phyloP scores from a whole-genome alignment of 139 green algal species.

The Pleodorina starrii region DNA sequence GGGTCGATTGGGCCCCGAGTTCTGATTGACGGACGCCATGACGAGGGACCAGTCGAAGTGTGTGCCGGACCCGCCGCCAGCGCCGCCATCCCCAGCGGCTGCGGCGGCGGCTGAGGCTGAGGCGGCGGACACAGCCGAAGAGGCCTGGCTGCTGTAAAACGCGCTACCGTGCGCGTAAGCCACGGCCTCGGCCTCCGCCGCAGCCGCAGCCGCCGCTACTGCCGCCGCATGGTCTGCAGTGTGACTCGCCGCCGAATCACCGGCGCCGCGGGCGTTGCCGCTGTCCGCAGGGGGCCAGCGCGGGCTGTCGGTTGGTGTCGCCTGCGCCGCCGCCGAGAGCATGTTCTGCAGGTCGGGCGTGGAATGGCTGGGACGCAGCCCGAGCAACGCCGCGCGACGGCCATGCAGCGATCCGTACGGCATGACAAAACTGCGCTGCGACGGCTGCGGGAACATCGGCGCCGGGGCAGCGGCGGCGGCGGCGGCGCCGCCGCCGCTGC shows the following conservation, averaged over 20 bases:
- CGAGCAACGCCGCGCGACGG: neutral
- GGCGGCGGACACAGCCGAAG: neutral
- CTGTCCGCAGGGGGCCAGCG: neutral
- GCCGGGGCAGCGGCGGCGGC: neutral
- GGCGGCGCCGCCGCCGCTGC: neutral
- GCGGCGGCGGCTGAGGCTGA: neutral
- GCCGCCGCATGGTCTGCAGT: neutral
- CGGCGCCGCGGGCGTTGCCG: neutral
- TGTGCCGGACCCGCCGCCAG: neutral
- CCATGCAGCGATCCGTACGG: neutral
- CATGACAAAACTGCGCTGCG: neutral
- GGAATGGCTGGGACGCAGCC: neutral
- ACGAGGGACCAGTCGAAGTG: conserved; percentile 35
- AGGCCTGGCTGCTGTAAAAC: neutral
- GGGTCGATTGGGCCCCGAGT: neutral
- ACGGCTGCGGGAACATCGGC: neutral
- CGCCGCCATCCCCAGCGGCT: neutral
- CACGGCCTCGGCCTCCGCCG: neutral
- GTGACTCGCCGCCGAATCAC: neutral
- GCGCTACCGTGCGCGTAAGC: neutral
- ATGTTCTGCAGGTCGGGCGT: neutral
- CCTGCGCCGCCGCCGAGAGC: neutral
- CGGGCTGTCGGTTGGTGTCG: neutral
- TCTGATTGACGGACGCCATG: conserved; percentile 8
- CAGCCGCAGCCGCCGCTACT: neutral